A percentile compares a stretch with the other conserved stretches of the same genome.
These are phyloP conservation scores for Ceratocystis ficicola DNA, from an alignment of 2,329 filamentous ascomycete genomes.

Conservation along the genomic window DNA sequence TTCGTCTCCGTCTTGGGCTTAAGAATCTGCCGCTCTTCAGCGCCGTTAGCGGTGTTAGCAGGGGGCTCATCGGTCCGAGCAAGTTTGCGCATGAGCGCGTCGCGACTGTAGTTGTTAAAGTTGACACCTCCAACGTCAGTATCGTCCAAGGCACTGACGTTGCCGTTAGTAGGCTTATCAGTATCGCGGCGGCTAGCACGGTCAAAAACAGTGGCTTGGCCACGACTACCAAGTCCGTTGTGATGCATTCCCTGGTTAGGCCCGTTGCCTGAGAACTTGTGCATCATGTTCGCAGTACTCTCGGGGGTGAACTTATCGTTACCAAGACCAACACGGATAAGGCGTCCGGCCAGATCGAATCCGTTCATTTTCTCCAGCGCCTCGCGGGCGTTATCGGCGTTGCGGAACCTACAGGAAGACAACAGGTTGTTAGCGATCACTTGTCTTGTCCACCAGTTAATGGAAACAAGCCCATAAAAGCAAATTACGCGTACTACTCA, in stretches of 20 bases:
- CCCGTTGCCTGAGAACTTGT: constrained; percentile 71
- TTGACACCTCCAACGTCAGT: constrained; percentile 97
- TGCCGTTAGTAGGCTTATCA: constrained; percentile 58
- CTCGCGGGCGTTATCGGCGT: constrained; percentile 82
- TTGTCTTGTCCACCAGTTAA: not conserved
- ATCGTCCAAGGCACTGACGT: constrained; percentile 85
- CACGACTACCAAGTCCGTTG: constrained; percentile 78
- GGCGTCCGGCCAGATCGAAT: constrained; percentile 92
- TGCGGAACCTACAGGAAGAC: constrained; percentile 56
- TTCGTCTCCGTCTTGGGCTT: constrained; percentile 71
- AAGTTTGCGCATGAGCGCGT: constrained; percentile 97
- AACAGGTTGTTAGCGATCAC: constrained; percentile 29
- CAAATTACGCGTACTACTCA: constrained; percentile 40
- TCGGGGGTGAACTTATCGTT: constrained; percentile 99
- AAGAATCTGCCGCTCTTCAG: constrained; percentile 57
- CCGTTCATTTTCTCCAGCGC: constrained; percentile 99
- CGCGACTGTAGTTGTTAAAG: constrained; percentile 98
- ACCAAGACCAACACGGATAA: constrained; percentile 95
- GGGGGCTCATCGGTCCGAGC: constrained; percentile 80
- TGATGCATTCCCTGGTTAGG: constrained; percentile 64
- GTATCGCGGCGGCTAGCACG: constrained; percentile 87
- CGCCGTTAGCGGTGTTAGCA: constrained; percentile 37
- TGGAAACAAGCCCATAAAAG: no score
- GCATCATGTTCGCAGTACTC: constrained; percentile 81
- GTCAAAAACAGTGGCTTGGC: constrained; percentile 55